Conservation (phyloP, 2,329 filamentous ascomycete genomes). For the Monilinia fructicola region DNA sequence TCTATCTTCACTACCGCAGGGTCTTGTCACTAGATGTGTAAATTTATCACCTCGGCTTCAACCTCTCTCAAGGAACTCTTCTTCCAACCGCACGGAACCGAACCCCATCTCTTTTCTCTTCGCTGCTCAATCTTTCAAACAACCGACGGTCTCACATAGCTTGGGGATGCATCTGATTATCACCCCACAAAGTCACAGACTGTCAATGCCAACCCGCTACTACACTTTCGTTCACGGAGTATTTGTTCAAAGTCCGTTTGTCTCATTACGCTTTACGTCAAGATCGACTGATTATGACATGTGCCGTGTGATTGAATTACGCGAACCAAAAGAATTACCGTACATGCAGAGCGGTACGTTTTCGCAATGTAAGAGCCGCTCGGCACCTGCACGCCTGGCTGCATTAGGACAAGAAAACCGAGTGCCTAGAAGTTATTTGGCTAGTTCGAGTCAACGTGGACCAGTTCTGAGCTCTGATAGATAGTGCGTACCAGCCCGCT, state of each 20-base stretch:
- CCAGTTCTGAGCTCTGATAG: not conserved
- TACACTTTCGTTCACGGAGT: too few relatives aligned
- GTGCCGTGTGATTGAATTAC: not conserved
- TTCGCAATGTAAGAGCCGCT: conserved; percentile 9
- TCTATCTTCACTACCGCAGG: not conserved
- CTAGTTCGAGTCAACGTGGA: not conserved
- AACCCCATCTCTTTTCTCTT: not conserved
- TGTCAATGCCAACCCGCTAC: not conserved
- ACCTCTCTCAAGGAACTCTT: not conserved
- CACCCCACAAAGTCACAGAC: conserved; percentile 6
- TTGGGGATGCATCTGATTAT: not conserved
- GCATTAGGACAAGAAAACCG: not conserved
- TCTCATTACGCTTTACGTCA: conserved; percentile 12
- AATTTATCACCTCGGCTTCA: not conserved
- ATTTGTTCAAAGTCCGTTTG: not conserved
- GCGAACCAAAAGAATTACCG: not conserved
- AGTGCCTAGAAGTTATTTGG: not conserved
- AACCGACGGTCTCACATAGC: not conserved
- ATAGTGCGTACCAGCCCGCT: not conserved
- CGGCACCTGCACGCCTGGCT: conserved; percentile 4
- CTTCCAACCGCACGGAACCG: not conserved
- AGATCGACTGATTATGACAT: conserved; percentile 2
- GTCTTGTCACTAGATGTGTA: too few relatives aligned
- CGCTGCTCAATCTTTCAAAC: conserved; percentile 1
- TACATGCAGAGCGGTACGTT: not conserved